phyloP scores from a whole-genome alignment of 192 early-diverging fungal species.

The Backusella australiensis region DNA sequence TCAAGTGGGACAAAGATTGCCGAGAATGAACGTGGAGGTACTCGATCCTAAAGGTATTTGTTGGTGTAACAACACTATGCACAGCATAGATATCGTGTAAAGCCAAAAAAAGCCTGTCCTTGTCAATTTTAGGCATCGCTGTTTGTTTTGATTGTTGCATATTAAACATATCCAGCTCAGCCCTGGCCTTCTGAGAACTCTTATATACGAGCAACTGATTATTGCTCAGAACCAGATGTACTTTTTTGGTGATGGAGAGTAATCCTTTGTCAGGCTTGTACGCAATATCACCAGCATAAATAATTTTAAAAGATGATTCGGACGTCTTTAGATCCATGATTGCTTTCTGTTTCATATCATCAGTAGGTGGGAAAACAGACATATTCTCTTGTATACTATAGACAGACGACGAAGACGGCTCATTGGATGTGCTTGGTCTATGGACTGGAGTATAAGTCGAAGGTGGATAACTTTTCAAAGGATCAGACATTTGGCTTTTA shows the following conservation, averaged over 20 bases:
- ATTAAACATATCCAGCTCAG: slow-evolving; percentile 23
- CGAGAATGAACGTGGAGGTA: slow-evolving; percentile 17
- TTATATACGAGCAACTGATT: slow-evolving; percentile 30
- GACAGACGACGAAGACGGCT: background rate
- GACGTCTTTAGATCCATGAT: background rate
- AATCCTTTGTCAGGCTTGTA: slow-evolving; percentile 10
- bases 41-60: slow-evolving; percentile 29
- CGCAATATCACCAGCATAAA: slow-evolving; percentile 25
- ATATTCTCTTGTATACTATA: background rate
- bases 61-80: slow-evolving; percentile 6
- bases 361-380: background rate
- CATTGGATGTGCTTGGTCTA: background rate
- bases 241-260: slow-evolving; percentile 21
- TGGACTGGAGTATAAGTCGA: background rate
- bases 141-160: background rate
- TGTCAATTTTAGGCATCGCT: slow-evolving; percentile 4
- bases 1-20: background rate
- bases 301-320: slow-evolving; percentile 9
- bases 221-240: slow-evolving; percentile 33
- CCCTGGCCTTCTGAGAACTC: slow-evolving; percentile 19
- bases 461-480: background rate
- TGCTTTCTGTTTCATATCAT: slow-evolving; percentile 13
- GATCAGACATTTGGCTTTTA: background rate
- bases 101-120: background rate
- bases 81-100: slow-evolving; percentile 17